These are phyloP conservation scores for Babesia ovata DNA, from an alignment of 169 alveolate species.

Conservation along the genomic window DNA sequence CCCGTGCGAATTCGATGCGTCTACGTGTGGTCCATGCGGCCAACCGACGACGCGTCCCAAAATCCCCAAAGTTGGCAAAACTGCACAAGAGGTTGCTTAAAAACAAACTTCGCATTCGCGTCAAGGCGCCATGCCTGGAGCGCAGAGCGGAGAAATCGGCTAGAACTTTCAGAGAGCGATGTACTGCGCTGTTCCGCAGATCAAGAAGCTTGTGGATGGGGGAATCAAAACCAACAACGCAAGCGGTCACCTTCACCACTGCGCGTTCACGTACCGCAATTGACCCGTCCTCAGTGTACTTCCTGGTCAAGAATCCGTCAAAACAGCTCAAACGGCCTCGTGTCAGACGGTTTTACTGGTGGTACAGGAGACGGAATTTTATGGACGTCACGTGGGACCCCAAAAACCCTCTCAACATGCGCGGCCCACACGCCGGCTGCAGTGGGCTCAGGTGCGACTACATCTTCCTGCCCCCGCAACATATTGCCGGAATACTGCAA, in stretches of 20 bases:
- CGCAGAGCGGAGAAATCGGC: neutral
- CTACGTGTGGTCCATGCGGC: constrained; percentile 8
- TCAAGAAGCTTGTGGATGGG: constrained; percentile 8
- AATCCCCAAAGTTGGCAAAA: neutral
- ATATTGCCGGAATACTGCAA: constrained; percentile 71
- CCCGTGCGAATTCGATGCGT: constrained; percentile 19
- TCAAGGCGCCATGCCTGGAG: constrained; percentile 38
- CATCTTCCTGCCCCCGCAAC: constrained; percentile 85
- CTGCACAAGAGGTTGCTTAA: constrained; percentile 11
- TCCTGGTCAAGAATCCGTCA: constrained; percentile 17
- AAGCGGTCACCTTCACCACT: neutral
- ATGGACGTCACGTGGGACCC: constrained; percentile 89
- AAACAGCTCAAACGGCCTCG: constrained; percentile 27
- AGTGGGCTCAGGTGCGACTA: constrained; percentile 88
- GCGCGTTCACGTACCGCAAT: neutral
- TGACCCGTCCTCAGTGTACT: constrained; percentile 8
- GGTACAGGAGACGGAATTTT: constrained; percentile 20
- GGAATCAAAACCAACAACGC: constrained; percentile 1
- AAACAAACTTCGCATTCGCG: neutral
- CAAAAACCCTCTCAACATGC: constrained; percentile 83
- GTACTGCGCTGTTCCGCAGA: constrained; percentile 23
- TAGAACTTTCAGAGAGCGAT: constrained; percentile 11
- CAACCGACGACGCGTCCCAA: neutral
- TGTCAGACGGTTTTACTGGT: constrained; percentile 35
- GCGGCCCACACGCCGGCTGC: constrained; percentile 88